Conservation (phyloP, 1,139 yeast species). For the Yamadazyma mexicana region DNA sequence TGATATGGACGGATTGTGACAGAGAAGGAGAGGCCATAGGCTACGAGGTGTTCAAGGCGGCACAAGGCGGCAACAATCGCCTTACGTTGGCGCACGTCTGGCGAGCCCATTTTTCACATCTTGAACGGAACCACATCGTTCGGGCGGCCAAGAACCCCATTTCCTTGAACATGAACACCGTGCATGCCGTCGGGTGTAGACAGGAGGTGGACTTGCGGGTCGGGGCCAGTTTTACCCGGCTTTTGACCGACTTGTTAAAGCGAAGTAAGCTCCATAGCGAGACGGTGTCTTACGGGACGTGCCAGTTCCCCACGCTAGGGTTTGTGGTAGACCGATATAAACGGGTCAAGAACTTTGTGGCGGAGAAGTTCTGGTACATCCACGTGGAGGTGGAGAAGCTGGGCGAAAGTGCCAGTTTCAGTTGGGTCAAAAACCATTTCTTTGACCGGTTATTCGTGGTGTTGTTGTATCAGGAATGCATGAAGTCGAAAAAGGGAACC, state of each 20-base stretch:
- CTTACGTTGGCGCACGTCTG: slow-evolving; percentile 49
- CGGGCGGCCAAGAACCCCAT: slow-evolving; percentile 74
- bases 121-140: slow-evolving; percentile 72
- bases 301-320: slow-evolving; percentile 96
- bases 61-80: slow-evolving; percentile 52
- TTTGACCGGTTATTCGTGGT: slow-evolving; percentile 65
- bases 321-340: slow-evolving; percentile 93
- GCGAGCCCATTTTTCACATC: slow-evolving; percentile 86
- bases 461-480: slow-evolving; percentile 65
- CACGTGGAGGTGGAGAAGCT: slow-evolving; percentile 50
- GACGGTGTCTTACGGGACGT: slow-evolving; percentile 78
- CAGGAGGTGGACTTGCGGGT: slow-evolving; percentile 86
- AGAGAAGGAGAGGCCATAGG: slow-evolving; percentile 98
- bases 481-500: slow-evolving; percentile 44
- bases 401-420: slow-evolving; percentile 29
- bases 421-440: slow-evolving; percentile 70
- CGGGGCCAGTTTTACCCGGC: slow-evolving; percentile 86
- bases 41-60: slow-evolving; percentile 73
- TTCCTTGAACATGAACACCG: slow-evolving; percentile 63
- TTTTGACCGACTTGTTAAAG: slow-evolving; percentile 56
- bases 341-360: slow-evolving; percentile 65
- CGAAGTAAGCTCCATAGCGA: slow-evolving; percentile 19
- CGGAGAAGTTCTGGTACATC: slow-evolving; percentile 83
- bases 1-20: slow-evolving; percentile 99
- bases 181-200: slow-evolving; percentile 82